Evolutionary conservation across 805 yeast species (phyloP), one percentile per base, ranked within the genome.

Genomic region (Yamadazyma olivae): DNA sequence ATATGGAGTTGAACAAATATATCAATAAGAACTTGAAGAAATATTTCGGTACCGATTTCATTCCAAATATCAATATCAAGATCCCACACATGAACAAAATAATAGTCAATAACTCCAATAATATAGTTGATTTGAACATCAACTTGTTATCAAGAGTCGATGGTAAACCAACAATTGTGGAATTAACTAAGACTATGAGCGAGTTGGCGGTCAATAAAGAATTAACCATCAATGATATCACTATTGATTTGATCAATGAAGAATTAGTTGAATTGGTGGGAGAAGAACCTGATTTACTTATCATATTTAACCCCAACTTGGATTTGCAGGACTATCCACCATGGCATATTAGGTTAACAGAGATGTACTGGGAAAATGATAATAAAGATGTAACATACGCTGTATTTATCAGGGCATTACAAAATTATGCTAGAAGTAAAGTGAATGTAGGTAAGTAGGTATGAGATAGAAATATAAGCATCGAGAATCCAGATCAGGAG

Each of bases 311-410:
- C 15, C 95, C 97, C n/a, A 70, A 72, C 9, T 68, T 93, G 44
- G 95, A 89, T 56, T 71, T 93, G 33, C 95, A 89, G 59, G 97
- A 95, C 13, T 93, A 81, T 58, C 98, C 98, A 15, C 99, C 99
- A 19, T 93, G 99, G 99, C 98, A 91, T 54, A 77, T 88, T 23
- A 75, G 99, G 44, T 73, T 95, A 35, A 77, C 89, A 5, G 99
- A 93, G 55, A 78, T 93, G 52, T 90, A 81, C 61, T 85, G 95
- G 86, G 91, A 88, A 53, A 83, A 83, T 2, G 96, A 87, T 57
- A 89, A 89, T 57, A 79, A 73, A 40, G 79, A 74, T 37, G 95
- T 88, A 31, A 75, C 78, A 24, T 90, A 90, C 56, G 82, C 90
- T 10, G 93, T 88, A 14, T 90, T 86, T 57, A 71, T 84, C 35